Percentiles rank a stretch among this genome's conserved stretches.
Evolutionary conservation across 495 filamentous ascomycete species (phyloP).

Genomic region (Viridothelium virens): DNA sequence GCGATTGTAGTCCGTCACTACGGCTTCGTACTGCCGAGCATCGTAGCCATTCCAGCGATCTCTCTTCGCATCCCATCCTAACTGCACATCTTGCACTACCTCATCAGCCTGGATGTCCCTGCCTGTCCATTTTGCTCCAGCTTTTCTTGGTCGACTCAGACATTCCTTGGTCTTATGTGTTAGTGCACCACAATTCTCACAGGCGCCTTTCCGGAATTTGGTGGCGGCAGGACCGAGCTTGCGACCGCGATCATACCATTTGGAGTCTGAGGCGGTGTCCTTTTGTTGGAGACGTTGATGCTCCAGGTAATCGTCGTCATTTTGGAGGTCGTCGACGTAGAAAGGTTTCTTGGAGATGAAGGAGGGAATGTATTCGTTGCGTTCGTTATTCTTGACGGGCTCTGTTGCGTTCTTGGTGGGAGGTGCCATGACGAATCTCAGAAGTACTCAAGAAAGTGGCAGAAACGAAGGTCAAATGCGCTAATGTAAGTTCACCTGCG

Average conservation of each 20-base stretch:
- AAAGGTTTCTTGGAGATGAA: slow-evolving; percentile 99
- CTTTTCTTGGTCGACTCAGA: slow-evolving; percentile 77
- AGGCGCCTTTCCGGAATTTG: slow-evolving; percentile 95
- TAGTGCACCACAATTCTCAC: slow-evolving; percentile 96
- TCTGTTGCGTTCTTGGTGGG: neutral
- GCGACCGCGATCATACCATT: slow-evolving; percentile 86
- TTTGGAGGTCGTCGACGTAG: slow-evolving; percentile 72
- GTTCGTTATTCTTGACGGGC: slow-evolving; percentile 26
- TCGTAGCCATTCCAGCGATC: slow-evolving; percentile 98
- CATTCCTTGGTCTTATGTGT: slow-evolving; percentile 94
- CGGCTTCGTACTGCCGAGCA: slow-evolving; percentile 70
- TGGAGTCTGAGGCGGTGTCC: slow-evolving; percentile 52
- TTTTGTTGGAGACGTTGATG: slow-evolving; percentile 84
- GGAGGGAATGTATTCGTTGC: slow-evolving; percentile 95
- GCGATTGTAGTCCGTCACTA: slow-evolving; percentile 81
- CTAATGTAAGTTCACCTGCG: no score
- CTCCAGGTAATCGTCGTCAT: slow-evolving; percentile 83
- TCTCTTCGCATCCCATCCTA: slow-evolving; percentile 97
- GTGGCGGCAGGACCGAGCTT: slow-evolving; percentile 76
- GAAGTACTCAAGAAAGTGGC: no score
- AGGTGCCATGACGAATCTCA: neutral
- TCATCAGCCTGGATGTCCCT: slow-evolving; percentile 91
- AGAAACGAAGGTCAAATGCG: no score
- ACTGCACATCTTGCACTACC: slow-evolving; percentile 68
- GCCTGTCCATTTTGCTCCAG: slow-evolving; percentile 88